Conservation (phyloP, 129 eudicot species). For the Escallonia herrerae region DNA sequence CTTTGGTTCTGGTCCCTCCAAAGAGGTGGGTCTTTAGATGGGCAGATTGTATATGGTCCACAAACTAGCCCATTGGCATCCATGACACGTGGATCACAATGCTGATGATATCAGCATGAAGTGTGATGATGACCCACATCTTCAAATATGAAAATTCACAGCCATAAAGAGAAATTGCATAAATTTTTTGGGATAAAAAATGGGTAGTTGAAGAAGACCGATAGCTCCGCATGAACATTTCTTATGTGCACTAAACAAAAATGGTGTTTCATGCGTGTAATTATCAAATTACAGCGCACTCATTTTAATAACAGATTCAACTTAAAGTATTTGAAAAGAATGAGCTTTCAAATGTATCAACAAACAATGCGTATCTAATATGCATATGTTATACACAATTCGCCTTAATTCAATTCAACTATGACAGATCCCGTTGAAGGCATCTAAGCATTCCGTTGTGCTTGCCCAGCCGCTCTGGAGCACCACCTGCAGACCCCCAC, state of each 20-base stretch:
- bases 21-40: slow-evolving; percentile 33
- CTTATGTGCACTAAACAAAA: no score
- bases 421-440: slow-evolving; percentile 41
- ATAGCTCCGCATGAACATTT: no score
- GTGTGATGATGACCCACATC: slow-evolving; percentile 38
- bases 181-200: no score
- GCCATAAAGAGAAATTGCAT: not conserved
- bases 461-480: slow-evolving; percentile 43
- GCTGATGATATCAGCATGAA: slow-evolving; percentile 72
- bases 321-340: no score
- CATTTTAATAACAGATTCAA: no score
- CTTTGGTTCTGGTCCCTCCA: slow-evolving; percentile 41
- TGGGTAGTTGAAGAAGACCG: no score
- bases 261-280: no score
- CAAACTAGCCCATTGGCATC: slow-evolving; percentile 31
- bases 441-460: slow-evolving; percentile 32
- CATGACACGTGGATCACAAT: slow-evolving; percentile 45
- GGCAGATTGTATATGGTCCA: slow-evolving; percentile 28
- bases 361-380: not conserved
- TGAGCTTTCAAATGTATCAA: not conserved
- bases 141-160: not conserved
- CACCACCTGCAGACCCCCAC: slow-evolving; percentile 17
- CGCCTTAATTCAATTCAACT: slow-evolving; percentile 16
- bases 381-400: no score
- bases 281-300: no score